Percentiles rank a stretch among this genome's conserved stretches.
Conservation (phyloP, 176 grass and related monocot species). For the Zizania latifolia region DNA sequence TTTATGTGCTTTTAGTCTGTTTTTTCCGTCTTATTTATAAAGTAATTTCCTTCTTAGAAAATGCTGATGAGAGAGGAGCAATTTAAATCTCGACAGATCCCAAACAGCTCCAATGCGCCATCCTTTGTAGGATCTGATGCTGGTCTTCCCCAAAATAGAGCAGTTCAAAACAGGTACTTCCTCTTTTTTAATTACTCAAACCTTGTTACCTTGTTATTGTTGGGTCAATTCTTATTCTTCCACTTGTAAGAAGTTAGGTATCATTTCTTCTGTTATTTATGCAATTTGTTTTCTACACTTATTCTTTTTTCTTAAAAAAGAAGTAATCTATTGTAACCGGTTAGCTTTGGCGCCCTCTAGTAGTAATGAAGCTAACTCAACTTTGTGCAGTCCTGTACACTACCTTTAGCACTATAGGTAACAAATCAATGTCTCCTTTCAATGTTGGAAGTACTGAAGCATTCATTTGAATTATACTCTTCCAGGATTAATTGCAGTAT, state of each 20-base stretch:
- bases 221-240: neutral
- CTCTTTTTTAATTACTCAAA: neutral
- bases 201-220: neutral
- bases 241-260: neutral
- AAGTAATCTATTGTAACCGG: neutral
- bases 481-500: conserved; percentile 2
- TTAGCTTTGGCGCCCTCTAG: neutral
- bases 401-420: neutral
- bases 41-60: conserved; percentile 40
- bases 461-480: neutral
- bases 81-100: conserved; percentile 44
- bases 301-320: neutral
- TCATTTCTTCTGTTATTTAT: neutral
- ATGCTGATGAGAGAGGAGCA: conserved; percentile 54
- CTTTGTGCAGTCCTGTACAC: neutral
- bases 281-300: conserved; percentile 1
- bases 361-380: neutral
- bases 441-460: neutral
- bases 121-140: conserved; percentile 56
- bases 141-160: conserved; percentile 61
- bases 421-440: neutral
- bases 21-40: conserved; percentile 4
- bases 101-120: conserved; percentile 44
- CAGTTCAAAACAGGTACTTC: conserved; percentile 67
- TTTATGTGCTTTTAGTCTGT: neutral